Evolutionary conservation across 768 basidiomycete genomes (phyloP).

Genomic region (Gloeopeniophorella convolvens): DNA sequence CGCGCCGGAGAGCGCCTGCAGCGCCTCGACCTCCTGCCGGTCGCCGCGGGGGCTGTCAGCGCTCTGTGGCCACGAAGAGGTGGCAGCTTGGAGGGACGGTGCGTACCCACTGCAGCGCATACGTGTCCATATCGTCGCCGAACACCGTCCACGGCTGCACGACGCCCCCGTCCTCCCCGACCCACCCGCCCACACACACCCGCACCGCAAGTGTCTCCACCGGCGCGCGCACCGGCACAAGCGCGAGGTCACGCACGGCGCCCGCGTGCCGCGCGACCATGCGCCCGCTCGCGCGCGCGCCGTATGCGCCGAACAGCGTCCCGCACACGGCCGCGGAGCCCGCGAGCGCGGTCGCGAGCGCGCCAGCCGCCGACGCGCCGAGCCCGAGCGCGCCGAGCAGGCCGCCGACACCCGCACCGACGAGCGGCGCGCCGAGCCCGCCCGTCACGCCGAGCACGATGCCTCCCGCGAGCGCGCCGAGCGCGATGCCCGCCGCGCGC

Average conservation of each 20-base stretch:
- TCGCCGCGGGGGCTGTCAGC: background rate
- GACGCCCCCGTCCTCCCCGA: slow-evolving; percentile 39
- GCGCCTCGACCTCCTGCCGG: slow-evolving; percentile 50
- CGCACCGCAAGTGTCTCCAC: slow-evolving; percentile 43
- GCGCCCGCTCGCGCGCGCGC: slow-evolving; percentile 40
- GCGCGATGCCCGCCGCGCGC: slow-evolving; percentile 42
- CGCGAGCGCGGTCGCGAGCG: slow-evolving; percentile 47
- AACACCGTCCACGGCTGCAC: slow-evolving; percentile 48
- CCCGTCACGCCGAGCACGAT: slow-evolving; percentile 52
- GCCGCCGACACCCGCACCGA: slow-evolving; percentile 46
- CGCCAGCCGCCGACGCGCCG: slow-evolving; percentile 45
- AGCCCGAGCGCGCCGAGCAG: slow-evolving; percentile 46
- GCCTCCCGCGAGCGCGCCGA: slow-evolving; percentile 49
- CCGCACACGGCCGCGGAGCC: slow-evolving; percentile 51
- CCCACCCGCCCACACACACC: slow-evolving; percentile 53
- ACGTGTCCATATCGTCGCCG: slow-evolving; percentile 43
- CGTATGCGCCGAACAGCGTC: slow-evolving; percentile 53
- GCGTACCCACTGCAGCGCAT: slow-evolving; percentile 53
- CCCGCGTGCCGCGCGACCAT: slow-evolving; percentile 46
- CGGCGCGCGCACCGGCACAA: slow-evolving; percentile 38
- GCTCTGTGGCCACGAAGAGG: too few relatives aligned
- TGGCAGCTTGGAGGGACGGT: too few relatives aligned
- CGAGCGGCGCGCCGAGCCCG: slow-evolving; percentile 50
- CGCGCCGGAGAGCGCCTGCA: slow-evolving; percentile 43
- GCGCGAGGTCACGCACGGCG: slow-evolving; percentile 46